Percentiles rank a stretch among this genome's conserved stretches.
These are phyloP conservation scores for Panicum virgatum DNA, from an alignment of 202 grass and related monocot species.

Conservation along the genomic window DNA sequence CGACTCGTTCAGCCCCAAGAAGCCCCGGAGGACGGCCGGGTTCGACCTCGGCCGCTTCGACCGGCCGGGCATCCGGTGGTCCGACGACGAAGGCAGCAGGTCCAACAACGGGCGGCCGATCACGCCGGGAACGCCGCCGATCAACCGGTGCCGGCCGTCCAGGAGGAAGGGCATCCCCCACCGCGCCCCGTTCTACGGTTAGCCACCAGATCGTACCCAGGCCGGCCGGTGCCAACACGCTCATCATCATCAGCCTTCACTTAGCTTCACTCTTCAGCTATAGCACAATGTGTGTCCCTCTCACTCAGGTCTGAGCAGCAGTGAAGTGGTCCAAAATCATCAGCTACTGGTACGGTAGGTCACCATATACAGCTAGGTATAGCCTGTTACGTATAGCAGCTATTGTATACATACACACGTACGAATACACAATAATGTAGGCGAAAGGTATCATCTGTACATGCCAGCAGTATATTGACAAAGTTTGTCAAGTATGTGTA, in stretches of 20 bases:
- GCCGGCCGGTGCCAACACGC: background rate
- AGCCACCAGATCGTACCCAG: no score
- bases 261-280: constrained; percentile 19
- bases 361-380: constrained; percentile 19
- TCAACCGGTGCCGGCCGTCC: constrained; percentile 68
- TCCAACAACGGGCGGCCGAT: constrained; percentile 34
- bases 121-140: constrained; percentile 64
- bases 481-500: constrained; percentile 29
- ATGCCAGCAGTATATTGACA: constrained; percentile 46
- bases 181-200: constrained; percentile 69
- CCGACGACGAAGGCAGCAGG: constrained; percentile 58
- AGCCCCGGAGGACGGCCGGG: constrained; percentile 40
- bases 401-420: constrained; percentile 18
- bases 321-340: constrained; percentile 28
- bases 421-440: constrained; percentile 40
- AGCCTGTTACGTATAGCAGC: constrained; percentile 9
- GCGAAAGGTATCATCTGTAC: constrained; percentile 28
- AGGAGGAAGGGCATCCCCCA: constrained; percentile 79
- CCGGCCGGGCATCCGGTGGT: constrained; percentile 33
- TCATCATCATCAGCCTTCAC: background rate
- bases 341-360: no score
- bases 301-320: constrained; percentile 12
- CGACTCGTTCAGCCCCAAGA: constrained; percentile 63
- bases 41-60: constrained; percentile 38
- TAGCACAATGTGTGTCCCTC: background rate